Evolutionary conservation across 371 early-diverging fungal genomes (phyloP).

Genomic region (Sporodiniella umbellata): DNA sequence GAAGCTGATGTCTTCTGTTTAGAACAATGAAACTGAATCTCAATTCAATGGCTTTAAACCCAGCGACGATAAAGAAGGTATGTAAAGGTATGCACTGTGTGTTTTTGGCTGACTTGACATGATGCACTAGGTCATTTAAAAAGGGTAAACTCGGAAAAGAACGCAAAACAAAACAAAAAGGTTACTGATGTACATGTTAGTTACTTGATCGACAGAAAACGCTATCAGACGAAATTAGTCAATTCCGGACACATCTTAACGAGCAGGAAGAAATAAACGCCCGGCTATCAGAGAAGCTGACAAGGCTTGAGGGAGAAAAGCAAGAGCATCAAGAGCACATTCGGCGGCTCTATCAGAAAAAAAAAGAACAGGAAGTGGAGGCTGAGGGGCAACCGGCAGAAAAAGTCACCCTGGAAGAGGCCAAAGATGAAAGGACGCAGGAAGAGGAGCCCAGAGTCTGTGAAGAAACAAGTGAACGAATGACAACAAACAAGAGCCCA

Average conservation of each 20-base stretch:
- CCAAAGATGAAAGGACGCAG: constrained; percentile 1
- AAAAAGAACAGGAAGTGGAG: constrained; percentile 4
- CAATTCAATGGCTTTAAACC: neutral
- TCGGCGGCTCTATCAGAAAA: constrained; percentile 15
- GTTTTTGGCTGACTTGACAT: too few relatives aligned
- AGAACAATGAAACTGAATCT: constrained; percentile 9
- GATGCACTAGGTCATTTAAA: neutral
- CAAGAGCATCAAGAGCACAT: constrained; percentile 22
- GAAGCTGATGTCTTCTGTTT: neutral
- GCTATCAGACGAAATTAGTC: neutral
- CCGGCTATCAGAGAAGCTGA: constrained; percentile 20
- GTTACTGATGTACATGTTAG: neutral
- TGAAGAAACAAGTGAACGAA: constrained; percentile 2
- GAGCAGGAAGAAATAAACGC: constrained; percentile 11
- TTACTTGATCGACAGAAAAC: neutral
- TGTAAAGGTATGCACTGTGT: neutral
- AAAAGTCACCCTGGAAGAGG: constrained; percentile 12
- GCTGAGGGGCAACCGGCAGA: constrained; percentile 6
- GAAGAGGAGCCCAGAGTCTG: constrained; percentile 5
- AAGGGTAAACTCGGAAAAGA: neutral
- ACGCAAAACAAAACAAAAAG: too few relatives aligned
- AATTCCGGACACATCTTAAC: constrained; percentile 2
- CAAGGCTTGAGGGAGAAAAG: constrained; percentile 33
- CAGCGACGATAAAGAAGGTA: neutral
- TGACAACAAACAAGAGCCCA: neutral